Conservation (phyloP, 2,329 filamentous ascomycete genomes). For the Sarocladiaceae sp. region DNA sequence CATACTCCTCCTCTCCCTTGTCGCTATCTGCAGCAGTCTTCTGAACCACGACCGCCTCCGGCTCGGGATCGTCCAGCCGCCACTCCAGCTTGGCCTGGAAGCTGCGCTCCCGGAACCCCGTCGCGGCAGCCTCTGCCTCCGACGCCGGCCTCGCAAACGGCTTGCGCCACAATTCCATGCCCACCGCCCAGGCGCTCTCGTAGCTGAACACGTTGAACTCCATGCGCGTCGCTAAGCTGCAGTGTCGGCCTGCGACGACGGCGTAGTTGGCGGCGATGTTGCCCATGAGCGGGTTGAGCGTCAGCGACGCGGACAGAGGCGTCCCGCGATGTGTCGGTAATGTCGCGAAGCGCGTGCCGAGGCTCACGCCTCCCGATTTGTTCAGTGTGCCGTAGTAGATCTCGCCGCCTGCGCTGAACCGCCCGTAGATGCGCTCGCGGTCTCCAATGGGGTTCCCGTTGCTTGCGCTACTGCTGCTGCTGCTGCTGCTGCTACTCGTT, state of each 20-base stretch:
- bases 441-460: conserved; percentile 26
- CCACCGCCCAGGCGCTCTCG: conserved; percentile 87
- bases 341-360: conserved; percentile 85
- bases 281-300: conserved; percentile 89
- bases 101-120: conserved; percentile 31
- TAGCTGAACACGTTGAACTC: conserved; percentile 99
- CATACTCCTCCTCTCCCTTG: conserved; percentile 55
- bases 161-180: conserved; percentile 86
- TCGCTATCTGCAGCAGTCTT: not conserved
- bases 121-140: conserved; percentile 12
- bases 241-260: conserved; percentile 74
- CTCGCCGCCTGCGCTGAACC: conserved; percentile 87
- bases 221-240: conserved; percentile 83
- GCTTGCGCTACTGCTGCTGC: conserved; percentile 15
- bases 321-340: conserved; percentile 75
- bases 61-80: conserved; percentile 35
- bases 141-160: conserved; percentile 20
- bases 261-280: conserved; percentile 89
- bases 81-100: conserved; percentile 49
- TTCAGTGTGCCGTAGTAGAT: conserved; percentile 94
- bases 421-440: conserved; percentile 62
- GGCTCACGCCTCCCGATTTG: conserved; percentile 85
- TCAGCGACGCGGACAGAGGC: conserved; percentile 88
- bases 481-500: conserved; percentile 12
- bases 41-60: not conserved